phyloP scores from a whole-genome alignment of 176 grass and related monocot species.

The Carex myosuroides region DNA sequence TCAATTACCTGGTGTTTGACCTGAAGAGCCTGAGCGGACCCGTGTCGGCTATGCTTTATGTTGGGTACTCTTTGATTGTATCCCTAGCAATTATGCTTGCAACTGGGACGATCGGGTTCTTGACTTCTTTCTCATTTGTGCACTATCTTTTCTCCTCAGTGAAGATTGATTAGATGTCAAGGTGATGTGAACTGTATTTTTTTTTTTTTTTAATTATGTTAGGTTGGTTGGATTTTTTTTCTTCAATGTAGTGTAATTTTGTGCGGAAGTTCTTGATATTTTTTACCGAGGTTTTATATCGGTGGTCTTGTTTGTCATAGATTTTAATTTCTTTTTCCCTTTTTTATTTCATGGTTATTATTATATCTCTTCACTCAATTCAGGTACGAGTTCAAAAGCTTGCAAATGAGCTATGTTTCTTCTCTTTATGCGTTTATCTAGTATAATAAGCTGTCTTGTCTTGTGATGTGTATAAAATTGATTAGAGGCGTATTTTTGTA shows the following conservation, averaged over 20 bases:
- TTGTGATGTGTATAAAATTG: not conserved
- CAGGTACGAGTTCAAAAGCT: not conserved
- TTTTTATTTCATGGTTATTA: not conserved
- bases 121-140: conserved; percentile 74
- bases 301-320: not conserved
- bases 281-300: not conserved
- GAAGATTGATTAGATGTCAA: conserved; percentile 68
- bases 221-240: conserved; percentile 6
- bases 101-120: conserved; percentile 68
- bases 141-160: conserved; percentile 88
- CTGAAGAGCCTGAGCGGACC: conserved; percentile 81
- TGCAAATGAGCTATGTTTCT: not conserved
- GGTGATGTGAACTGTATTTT: conserved; percentile 1
- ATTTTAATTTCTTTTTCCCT: not conserved
- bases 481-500: not conserved
- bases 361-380: not conserved
- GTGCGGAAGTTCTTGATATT: conserved; percentile 3
- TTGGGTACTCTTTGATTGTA: conserved; percentile 73
- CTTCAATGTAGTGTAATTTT: conserved; percentile 2
- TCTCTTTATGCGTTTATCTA: not conserved
- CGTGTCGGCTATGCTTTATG: conserved; percentile 67
- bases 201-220: not conserved
- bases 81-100: conserved; percentile 79
- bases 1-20: conserved; percentile 85
- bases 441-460: not conserved